phyloP scores from a whole-genome alignment of 2,329 filamentous ascomycete genomes.

The Drechmeria coniospora region DNA sequence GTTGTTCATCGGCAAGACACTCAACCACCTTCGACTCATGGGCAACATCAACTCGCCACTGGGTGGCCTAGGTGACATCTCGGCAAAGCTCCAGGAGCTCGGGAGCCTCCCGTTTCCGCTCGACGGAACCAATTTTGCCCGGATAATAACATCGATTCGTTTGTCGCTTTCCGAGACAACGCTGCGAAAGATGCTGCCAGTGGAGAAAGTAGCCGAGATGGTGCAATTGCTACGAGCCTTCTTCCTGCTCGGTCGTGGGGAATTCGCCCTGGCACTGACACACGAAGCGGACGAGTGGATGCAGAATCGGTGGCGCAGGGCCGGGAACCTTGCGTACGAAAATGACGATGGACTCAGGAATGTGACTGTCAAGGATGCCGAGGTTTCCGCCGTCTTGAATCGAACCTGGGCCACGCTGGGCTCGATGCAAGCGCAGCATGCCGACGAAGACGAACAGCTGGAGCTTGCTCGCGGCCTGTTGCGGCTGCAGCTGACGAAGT shows the following conservation, averaged over 20 bases:
- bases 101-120: constrained; percentile 58
- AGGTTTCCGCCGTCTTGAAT: constrained; percentile 61
- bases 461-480: constrained; percentile 70
- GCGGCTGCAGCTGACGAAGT: constrained; percentile 46
- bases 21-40: constrained; percentile 63
- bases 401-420: constrained; percentile 68
- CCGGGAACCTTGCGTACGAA: constrained; percentile 41
- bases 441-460: constrained; percentile 68
- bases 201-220: constrained; percentile 60
- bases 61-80: constrained; percentile 43
- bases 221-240: constrained; percentile 70
- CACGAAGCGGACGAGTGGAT: constrained; percentile 72
- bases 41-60: constrained; percentile 27
- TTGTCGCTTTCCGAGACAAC: constrained; percentile 71
- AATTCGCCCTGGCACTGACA: constrained; percentile 80
- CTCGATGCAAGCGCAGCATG: constrained; percentile 52
- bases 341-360: constrained; percentile 31
- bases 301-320: constrained; percentile 53
- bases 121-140: constrained; percentile 52
- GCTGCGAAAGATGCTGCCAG: constrained; percentile 66
- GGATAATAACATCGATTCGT: constrained; percentile 60
- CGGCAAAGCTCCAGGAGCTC: constrained; percentile 54
- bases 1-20: constrained; percentile 76
- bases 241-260: constrained; percentile 72
- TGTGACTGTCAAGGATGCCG: constrained; percentile 67